These are phyloP conservation scores for Malus sylvestris DNA, from an alignment of 306 rosid species.

Conservation along the genomic window DNA sequence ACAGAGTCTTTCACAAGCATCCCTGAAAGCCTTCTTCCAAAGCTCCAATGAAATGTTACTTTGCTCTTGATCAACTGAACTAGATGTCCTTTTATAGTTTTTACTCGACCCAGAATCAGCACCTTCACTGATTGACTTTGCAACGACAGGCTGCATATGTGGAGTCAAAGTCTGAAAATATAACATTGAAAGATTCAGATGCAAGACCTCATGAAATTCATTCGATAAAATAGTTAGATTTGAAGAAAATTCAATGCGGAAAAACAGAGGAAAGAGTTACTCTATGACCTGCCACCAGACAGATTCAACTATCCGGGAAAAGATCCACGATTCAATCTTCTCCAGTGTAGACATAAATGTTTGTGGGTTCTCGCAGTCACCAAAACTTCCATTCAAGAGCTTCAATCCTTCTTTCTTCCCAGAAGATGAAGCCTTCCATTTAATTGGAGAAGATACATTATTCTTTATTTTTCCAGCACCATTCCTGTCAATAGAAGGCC, in stretches of 20 bases:
- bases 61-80: conserved; percentile 55
- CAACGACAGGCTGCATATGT: conserved; percentile 67
- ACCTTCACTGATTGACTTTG: conserved; percentile 28
- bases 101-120: conserved; percentile 32
- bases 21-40: conserved; percentile 89
- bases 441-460: conserved; percentile 33
- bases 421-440: conserved; percentile 60
- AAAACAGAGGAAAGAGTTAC: background rate
- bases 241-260: background rate
- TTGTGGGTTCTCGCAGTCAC: conserved; percentile 58
- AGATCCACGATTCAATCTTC: conserved; percentile 90
- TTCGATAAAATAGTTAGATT: background rate
- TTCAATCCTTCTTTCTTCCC: conserved; percentile 34
- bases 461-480: conserved; percentile 37
- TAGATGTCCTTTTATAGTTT: conserved; percentile 35
- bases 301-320: conserved; percentile 88
- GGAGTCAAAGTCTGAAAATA: conserved; percentile 79
- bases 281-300: conserved; percentile 94
- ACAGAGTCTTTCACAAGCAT: conserved; percentile 82
- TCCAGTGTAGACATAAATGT: conserved; percentile 59
- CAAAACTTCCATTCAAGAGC: conserved; percentile 30
- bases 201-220: background rate
- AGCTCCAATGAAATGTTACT: conserved; percentile 65
- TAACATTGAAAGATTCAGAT: conserved; percentile 10
- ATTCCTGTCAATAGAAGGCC: conserved; percentile 41